A percentile compares a stretch with the other conserved stretches of the same genome.
Evolutionary conservation across 768 basidiomycete genomes (phyloP).

Genomic region (Ramaria rubella): DNA sequence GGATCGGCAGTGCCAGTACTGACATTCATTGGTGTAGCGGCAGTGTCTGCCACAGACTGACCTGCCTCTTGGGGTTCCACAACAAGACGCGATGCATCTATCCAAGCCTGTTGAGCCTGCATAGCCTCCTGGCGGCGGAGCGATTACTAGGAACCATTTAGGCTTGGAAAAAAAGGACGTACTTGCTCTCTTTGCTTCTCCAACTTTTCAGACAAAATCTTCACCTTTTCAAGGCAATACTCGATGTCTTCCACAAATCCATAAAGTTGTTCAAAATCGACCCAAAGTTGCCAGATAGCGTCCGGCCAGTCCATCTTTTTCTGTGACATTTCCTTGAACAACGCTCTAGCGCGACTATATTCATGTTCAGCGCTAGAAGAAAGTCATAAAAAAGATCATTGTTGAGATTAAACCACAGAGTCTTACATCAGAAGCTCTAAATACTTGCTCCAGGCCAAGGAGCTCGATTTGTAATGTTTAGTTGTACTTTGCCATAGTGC

Average conservation of each 20-base stretch:
- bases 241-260: constrained; percentile 68
- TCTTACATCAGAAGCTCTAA: constrained; percentile 69
- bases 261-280: constrained; percentile 78
- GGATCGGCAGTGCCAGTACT: not conserved
- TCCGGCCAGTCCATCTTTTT: constrained; percentile 94
- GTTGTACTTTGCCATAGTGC: constrained; percentile 58
- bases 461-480: constrained; percentile 63
- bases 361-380: constrained; percentile 26
- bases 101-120: constrained; percentile 45
- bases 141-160: not conserved
- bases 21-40: not conserved
- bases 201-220: constrained; percentile 58
- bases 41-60: not conserved
- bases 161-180: constrained; percentile 11
- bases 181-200: constrained; percentile 61
- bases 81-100: constrained; percentile 34
- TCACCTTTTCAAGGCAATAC: constrained; percentile 52
- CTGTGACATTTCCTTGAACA: constrained; percentile 58
- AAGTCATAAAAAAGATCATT: constrained; percentile 24
- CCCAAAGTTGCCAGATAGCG: constrained; percentile 86
- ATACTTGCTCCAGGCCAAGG: constrained; percentile 68
- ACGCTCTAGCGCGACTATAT: constrained; percentile 53
- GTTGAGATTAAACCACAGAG: not conserved
- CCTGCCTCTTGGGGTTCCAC: not conserved
- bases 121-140: constrained; percentile 50